Base-by-base conservation (phyloP, 2,329 filamentous ascomycete species). In the Hypoxylon sp. region DNA sequence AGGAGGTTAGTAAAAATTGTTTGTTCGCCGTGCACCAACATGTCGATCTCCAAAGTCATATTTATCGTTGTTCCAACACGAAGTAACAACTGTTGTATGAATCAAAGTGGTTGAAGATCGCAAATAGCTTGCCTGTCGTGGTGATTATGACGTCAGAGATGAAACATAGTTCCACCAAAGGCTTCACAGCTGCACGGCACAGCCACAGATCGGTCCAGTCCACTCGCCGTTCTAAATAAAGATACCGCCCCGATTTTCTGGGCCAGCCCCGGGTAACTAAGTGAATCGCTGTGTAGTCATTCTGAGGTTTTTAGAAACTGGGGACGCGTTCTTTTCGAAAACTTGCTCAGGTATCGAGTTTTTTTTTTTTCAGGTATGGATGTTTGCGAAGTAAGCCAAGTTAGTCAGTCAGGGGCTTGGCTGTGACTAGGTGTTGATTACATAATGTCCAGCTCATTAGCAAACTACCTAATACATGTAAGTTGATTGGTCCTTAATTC, bases 121-220 rank as follows among this genome's bases (percentile, higher is more conserved):
- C 25, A 27, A 27, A 27, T 6, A 6, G 25, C 25, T 27, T 3
- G 3, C 25, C 25, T 27, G 25, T 27, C 25, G 6, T 2, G 37
- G 37, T 41, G 37, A 41, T 41, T 41, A 8, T 41, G 37, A 41
- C 37, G 37, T 47, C 43, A 27, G 14, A 27, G 3, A 14, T 41
- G 27, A 30, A 2, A 19, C n/a, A 50, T 14, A 39, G 2, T 16
- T 7, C 25, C 5, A n/a, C n/a, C 37, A n/a, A 54, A 51, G 19
- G 43, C 30, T 50, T 55, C 43, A n/a, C n/a, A 61, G 58, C 51
- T 56, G 53, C 52, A 39, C 5, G 16, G 9, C 47, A 53, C 34
- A 64, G 55, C 55, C 54, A 55, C 23, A 12, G 25, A 46, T 23
- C 2, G 25, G 21, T 5, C 30, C 29, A 14, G n/a, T 8, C 37